Percentiles rank a stretch among this genome's conserved stretches.
Evolutionary conservation across 176 grass and related monocot species (phyloP).

Genomic region (Metroxylon sagu): DNA sequence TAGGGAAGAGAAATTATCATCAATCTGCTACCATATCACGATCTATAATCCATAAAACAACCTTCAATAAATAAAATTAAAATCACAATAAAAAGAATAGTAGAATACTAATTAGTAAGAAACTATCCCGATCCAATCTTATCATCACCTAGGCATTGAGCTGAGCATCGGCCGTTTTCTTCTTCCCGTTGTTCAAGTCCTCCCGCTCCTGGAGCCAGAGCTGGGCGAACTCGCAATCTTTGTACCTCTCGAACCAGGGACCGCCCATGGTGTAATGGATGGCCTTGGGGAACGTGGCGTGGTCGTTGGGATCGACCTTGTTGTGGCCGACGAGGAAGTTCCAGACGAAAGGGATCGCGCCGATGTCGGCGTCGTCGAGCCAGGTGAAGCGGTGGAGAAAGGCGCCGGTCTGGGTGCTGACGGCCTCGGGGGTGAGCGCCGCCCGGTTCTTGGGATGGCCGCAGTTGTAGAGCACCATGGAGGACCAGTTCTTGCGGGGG

Average conservation of each 20-base stretch:
- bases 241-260: slow-evolving; percentile 76
- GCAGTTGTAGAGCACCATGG: slow-evolving; percentile 87
- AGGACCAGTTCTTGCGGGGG: slow-evolving; percentile 98
- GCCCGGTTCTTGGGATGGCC: slow-evolving; percentile 70
- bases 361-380: slow-evolving; percentile 82
- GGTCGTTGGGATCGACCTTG: slow-evolving; percentile 43
- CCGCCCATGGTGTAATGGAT: slow-evolving; percentile 82
- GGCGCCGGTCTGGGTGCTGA: slow-evolving; percentile 52
- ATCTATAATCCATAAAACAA: no score
- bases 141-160: no score
- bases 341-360: slow-evolving; percentile 69
- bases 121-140: no score
- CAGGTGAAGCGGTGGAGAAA: slow-evolving; percentile 80
- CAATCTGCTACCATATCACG: no score
- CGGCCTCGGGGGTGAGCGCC: slow-evolving; percentile 59
- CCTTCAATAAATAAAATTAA: no score
- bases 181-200: slow-evolving; percentile 40
- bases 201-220: slow-evolving; percentile 59
- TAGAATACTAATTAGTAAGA: no score
- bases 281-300: slow-evolving; percentile 34
- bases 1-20: no score
- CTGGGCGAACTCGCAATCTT: slow-evolving; percentile 70
- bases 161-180: slow-evolving; percentile 1
- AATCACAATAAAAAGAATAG: no score
- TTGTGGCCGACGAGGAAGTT: slow-evolving; percentile 96